Percentiles rank a stretch among this genome's conserved stretches.
phyloP scores from a whole-genome alignment of 495 filamentous ascomycete species.

The Penicillium subrubescens region DNA sequence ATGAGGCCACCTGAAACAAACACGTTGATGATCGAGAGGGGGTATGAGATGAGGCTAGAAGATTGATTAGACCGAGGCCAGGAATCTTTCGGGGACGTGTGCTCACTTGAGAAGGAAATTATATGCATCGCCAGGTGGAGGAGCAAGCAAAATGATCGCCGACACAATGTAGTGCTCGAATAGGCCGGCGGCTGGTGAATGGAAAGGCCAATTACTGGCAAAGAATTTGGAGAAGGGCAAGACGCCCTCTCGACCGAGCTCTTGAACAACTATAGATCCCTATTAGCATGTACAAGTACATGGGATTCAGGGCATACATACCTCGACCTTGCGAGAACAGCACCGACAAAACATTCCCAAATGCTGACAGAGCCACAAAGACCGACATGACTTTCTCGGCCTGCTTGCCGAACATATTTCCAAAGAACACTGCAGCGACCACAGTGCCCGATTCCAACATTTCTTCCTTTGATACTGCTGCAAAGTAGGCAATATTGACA shows the following conservation, averaged over 20 bases:
- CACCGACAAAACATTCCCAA: conserved; percentile 70
- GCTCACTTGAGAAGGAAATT: conserved; percentile 63
- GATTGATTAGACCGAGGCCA: conserved; percentile 26
- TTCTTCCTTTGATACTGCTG: conserved; percentile 64
- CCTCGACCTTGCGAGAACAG: conserved; percentile 68
- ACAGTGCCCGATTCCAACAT: conserved; percentile 60
- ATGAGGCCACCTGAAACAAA: conserved; percentile 59
- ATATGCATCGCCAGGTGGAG: conserved; percentile 65
- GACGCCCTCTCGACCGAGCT: conserved; percentile 66
- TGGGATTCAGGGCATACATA: conserved; percentile 18
- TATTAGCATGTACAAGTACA: conserved; percentile 5
- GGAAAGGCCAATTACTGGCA: conserved; percentile 66
- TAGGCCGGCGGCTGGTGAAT: conserved; percentile 62
- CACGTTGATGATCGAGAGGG: conserved; percentile 61
- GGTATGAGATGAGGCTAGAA: conserved; percentile 60
- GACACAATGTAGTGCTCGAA: conserved; percentile 64
- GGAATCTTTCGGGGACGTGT: conserved; percentile 21
- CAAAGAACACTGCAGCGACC: conserved; percentile 66
- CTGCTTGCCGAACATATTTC: conserved; percentile 63
- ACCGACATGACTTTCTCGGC: conserved; percentile 64
- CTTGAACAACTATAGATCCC: conserved; percentile 51
- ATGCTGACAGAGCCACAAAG: conserved; percentile 71
- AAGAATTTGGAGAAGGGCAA: conserved; percentile 62
- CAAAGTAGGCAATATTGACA: conserved; percentile 73
- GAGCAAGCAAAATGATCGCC: conserved; percentile 62